A percentile compares a stretch with the other conserved stretches of the same genome.
These are phyloP conservation scores for Hypoxylon perforatum DNA, from an alignment of 495 filamentous ascomycete species.

Conservation along the genomic window DNA sequence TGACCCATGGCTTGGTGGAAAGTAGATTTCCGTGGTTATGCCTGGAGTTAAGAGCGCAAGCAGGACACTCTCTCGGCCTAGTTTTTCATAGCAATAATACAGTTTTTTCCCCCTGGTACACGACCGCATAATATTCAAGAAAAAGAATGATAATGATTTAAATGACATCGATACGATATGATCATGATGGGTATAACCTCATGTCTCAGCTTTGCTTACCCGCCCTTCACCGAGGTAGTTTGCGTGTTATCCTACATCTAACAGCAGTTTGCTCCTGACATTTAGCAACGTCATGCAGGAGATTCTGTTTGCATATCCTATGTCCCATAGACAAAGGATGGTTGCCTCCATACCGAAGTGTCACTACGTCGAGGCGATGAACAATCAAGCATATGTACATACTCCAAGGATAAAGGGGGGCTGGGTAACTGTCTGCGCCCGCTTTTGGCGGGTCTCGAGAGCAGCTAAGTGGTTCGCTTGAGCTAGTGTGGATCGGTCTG, in stretches of 20 bases:
- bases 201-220: no score
- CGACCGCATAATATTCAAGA: background rate
- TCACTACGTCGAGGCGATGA: conserved; percentile 15
- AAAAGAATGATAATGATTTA: background rate
- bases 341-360: conserved; percentile 1
- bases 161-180: no score
- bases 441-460: background rate
- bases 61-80: background rate
- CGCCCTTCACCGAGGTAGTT: background rate
- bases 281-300: background rate
- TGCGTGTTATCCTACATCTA: conserved; percentile 4
- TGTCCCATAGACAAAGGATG: conserved; percentile 2
- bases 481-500: background rate
- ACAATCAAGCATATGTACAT: background rate
- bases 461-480: conserved; percentile 1
- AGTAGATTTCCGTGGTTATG: conserved; percentile 8
- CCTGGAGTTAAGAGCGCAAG: conserved; percentile 6
- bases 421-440: background rate
- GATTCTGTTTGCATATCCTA: conserved; percentile 11
- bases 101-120: background rate
- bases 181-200: background rate
- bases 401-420: background rate
- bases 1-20: background rate
- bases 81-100: conserved; percentile 3
- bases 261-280: background rate